Evolutionary conservation across 768 basidiomycete genomes (phyloP).

Genomic region (Cystofilobasidium capitatum): DNA sequence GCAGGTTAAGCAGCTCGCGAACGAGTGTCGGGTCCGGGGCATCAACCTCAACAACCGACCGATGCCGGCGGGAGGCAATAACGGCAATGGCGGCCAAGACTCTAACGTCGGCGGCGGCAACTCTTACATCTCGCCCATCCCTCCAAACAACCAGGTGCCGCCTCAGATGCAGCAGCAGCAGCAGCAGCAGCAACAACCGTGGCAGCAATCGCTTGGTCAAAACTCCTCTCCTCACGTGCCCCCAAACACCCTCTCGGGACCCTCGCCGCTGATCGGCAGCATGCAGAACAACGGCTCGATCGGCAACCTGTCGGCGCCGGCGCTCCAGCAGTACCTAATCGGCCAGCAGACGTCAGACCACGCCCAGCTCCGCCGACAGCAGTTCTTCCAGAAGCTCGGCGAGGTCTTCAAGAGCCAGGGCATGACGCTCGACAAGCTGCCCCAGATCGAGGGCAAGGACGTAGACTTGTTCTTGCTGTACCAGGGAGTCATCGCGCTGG

Average conservation of each 20-base stretch:
- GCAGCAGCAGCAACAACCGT: neutral
- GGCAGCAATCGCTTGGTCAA: no score
- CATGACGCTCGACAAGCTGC: slow-evolving; percentile 4
- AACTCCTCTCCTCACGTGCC: neutral
- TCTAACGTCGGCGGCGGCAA: neutral
- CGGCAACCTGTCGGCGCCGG: slow-evolving; percentile 1
- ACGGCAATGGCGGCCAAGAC: neutral
- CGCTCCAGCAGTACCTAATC: slow-evolving; percentile 9
- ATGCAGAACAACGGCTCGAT: neutral
- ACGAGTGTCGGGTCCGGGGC: slow-evolving; percentile 7
- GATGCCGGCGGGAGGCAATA: neutral
- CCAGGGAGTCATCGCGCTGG: slow-evolving; percentile 7
- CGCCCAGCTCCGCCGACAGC: slow-evolving; percentile 1
- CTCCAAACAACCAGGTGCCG: neutral
- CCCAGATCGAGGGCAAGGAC: slow-evolving; percentile 15
- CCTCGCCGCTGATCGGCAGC: neutral
- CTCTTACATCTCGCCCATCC: slow-evolving; percentile 14
- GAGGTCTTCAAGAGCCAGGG: slow-evolving; percentile 16
- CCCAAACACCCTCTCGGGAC: neutral
- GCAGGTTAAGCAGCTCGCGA: slow-evolving; percentile 15
- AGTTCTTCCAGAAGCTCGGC: slow-evolving; percentile 19
- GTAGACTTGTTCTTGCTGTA: slow-evolving; percentile 25
- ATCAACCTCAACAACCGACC: neutral
- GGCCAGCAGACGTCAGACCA: slow-evolving; percentile 1
- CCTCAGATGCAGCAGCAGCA: neutral